Conservation (phyloP, 768 basidiomycete genomes). For the Hericium rajendrae region DNA sequence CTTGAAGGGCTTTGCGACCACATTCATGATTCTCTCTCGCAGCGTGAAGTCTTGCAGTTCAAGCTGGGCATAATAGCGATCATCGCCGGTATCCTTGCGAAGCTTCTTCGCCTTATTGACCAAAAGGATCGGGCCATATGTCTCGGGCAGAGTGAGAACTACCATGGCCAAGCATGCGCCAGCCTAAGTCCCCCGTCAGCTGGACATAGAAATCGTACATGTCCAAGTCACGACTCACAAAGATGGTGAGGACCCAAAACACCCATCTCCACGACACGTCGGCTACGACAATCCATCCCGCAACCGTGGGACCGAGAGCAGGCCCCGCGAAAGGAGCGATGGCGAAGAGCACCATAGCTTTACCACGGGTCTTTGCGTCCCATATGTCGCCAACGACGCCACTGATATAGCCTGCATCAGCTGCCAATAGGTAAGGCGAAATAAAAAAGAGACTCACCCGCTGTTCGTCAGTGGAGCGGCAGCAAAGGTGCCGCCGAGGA, state of each 20-base stretch:
- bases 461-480: slow-evolving; percentile 61
- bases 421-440: neutral
- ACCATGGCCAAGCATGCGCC: slow-evolving; percentile 38
- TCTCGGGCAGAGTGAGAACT: slow-evolving; percentile 55
- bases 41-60: slow-evolving; percentile 32
- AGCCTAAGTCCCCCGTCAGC: slow-evolving; percentile 24
- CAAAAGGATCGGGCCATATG: slow-evolving; percentile 51
- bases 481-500: slow-evolving; percentile 63
- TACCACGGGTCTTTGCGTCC: slow-evolving; percentile 51
- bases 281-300: slow-evolving; percentile 28
- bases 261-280: slow-evolving; percentile 49
- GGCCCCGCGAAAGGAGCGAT: slow-evolving; percentile 63
- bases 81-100: slow-evolving; percentile 39
- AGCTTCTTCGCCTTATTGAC: slow-evolving; percentile 36
- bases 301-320: slow-evolving; percentile 25
- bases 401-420: slow-evolving; percentile 17
- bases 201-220: neutral
- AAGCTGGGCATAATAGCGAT: slow-evolving; percentile 37
- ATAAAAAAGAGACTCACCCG: slow-evolving; percentile 30
- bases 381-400: slow-evolving; percentile 51
- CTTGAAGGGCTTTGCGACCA: slow-evolving; percentile 49
- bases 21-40: slow-evolving; percentile 32
- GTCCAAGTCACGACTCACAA: slow-evolving; percentile 28
- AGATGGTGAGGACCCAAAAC: slow-evolving; percentile 54
- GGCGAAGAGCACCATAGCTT: slow-evolving; percentile 56